These are phyloP conservation scores for Lecanicillium sp. DNA, from an alignment of 2,329 filamentous ascomycete genomes.

Conservation along the genomic window DNA sequence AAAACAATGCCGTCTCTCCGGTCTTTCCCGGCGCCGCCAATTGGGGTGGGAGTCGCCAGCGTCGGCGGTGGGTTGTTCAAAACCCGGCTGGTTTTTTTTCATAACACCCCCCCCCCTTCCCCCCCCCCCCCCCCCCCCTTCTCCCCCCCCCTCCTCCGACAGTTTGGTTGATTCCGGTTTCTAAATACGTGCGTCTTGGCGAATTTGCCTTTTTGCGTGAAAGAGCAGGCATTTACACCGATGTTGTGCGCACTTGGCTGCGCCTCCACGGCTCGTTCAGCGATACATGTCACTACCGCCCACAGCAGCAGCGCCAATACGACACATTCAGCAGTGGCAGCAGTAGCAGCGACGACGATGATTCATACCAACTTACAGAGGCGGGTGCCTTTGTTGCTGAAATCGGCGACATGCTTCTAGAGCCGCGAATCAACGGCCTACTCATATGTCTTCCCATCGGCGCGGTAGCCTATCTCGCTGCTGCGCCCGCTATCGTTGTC, in stretches of 20 bases:
- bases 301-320: neutral
- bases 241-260: conserved; percentile 8
- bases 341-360: neutral
- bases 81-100: too few species aligned
- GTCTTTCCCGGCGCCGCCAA: too few species aligned
- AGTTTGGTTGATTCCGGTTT: neutral
- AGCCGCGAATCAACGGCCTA: conserved; percentile 55
- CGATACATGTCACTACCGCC: neutral
- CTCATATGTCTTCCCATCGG: conserved; percentile 67
- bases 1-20: too few species aligned
- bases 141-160: too few species aligned
- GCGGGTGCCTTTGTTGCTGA: neutral
- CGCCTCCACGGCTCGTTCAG: conserved; percentile 2
- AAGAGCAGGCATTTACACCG: neutral
- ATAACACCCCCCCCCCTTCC: neutral
- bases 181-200: neutral
- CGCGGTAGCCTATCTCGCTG: conserved; percentile 45
- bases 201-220: neutral
- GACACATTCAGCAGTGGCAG: conserved; percentile 5
- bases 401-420: conserved; percentile 22
- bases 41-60: neutral
- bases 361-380: neutral
- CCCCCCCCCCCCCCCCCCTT: neutral
- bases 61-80: conserved; percentile 8
- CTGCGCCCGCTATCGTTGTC: conserved; percentile 33